These are phyloP conservation scores for Rubia tinctorum DNA, from an alignment of 305 asterid species.

Conservation along the genomic window DNA sequence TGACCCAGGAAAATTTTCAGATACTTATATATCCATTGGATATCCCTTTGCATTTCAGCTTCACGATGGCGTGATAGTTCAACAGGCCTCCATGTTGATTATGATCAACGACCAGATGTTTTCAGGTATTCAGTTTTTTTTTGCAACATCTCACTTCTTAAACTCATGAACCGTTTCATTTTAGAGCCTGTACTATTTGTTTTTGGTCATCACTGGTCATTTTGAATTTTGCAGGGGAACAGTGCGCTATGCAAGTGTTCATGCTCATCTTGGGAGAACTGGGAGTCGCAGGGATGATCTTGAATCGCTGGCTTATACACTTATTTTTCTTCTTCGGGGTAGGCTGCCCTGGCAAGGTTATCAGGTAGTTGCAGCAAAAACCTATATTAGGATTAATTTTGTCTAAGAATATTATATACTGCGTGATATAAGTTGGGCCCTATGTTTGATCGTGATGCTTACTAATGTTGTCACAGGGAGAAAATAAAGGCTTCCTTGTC, in stretches of 20 bases:
- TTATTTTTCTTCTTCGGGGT: conserved; percentile 76
- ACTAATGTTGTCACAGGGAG: conserved; percentile 50
- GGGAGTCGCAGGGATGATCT: conserved; percentile 88
- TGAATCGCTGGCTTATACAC: conserved; percentile 91
- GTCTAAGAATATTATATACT: no score
- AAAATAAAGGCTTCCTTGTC: conserved; percentile 79
- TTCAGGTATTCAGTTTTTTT: conserved; percentile 44
- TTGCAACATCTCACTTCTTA: background rate
- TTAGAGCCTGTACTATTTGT: background rate
- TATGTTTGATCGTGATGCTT: background rate
- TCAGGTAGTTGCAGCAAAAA: conserved; percentile 47
- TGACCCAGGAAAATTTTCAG: background rate
- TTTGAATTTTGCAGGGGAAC: conserved; percentile 70
- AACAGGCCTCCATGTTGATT: conserved; percentile 66
- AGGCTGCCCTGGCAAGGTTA: conserved; percentile 95
- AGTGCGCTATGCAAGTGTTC: conserved; percentile 89
- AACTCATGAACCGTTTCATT: background rate
- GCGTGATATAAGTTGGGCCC: background rate
- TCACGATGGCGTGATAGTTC: conserved; percentile 61
- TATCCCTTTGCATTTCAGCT: conserved; percentile 42
- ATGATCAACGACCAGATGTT: conserved; percentile 85
- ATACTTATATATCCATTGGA: conserved; percentile 13
- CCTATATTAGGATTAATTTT: background rate
- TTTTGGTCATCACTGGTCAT: background rate
- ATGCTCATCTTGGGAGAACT: conserved; percentile 88